Evolutionary conservation across 345 rosid genomes (phyloP).

Genomic region (Hypericum perforatum): DNA sequence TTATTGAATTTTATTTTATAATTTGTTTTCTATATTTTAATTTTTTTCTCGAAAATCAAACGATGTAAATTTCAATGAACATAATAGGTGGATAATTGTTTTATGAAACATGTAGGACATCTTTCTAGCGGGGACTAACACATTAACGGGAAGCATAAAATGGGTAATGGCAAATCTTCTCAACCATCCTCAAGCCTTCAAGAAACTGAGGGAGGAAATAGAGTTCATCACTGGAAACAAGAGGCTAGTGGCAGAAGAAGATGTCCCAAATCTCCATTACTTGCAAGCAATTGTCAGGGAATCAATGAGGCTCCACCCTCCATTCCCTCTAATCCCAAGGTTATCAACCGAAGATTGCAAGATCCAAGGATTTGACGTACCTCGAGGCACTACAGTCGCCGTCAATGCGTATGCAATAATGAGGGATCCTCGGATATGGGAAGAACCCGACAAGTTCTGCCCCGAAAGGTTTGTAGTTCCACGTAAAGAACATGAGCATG

Average conservation of each 20-base stretch:
- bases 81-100: too few relatives aligned
- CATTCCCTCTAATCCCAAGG: not conserved
- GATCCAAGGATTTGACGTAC: slow-evolving; percentile 11
- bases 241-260: slow-evolving; percentile 11
- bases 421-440: slow-evolving; percentile 15
- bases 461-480: slow-evolving; percentile 19
- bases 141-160: slow-evolving; percentile 10
- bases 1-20: too few relatives aligned
- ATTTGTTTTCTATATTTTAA: too few relatives aligned
- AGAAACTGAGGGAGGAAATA: slow-evolving; percentile 12
- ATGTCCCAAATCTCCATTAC: slow-evolving; percentile 12
- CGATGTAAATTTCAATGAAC: too few relatives aligned
- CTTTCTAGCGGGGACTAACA: slow-evolving; percentile 14
- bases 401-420: slow-evolving; percentile 10
- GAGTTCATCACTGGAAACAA: slow-evolving; percentile 1
- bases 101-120: slow-evolving; percentile 15
- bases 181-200: slow-evolving; percentile 11
- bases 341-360: slow-evolving; percentile 6
- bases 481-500: too few relatives aligned
- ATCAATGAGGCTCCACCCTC: slow-evolving; percentile 11
- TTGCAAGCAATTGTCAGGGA: slow-evolving; percentile 14
- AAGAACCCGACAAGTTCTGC: slow-evolving; percentile 5
- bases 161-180: slow-evolving; percentile 15
- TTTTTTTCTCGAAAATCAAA: too few relatives aligned
- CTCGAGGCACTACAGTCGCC: not conserved